phyloP scores from a whole-genome alignment of 345 rosid species.

The Turnera subulata region DNA sequence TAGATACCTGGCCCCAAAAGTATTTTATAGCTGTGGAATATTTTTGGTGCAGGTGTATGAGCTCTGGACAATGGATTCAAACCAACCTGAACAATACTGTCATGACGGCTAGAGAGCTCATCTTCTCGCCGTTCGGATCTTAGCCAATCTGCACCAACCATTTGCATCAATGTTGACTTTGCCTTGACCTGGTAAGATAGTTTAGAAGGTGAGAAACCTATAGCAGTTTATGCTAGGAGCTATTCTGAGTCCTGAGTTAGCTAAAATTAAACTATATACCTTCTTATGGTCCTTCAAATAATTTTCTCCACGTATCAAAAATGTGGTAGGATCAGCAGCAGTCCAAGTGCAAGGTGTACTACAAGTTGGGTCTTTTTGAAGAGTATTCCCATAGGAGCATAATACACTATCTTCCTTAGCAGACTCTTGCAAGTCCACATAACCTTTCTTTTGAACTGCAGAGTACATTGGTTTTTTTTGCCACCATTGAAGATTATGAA shows the following conservation, averaged over 20 bases:
- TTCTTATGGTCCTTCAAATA: constrained; percentile 63
- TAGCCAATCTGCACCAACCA: constrained; percentile 97
- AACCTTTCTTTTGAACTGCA: constrained; percentile 78
- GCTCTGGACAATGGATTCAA: not conserved
- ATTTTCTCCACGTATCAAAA: constrained; percentile 70
- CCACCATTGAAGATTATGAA: not conserved
- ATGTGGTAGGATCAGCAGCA: constrained; percentile 63
- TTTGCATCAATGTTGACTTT: constrained; percentile 61
- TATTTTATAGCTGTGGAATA: too few relatives aligned
- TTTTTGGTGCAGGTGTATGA: not conserved
- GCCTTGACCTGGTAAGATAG: constrained; percentile 56
- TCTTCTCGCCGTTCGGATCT: constrained; percentile 70
- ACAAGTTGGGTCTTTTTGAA: constrained; percentile 55
- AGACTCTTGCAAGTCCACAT: constrained; percentile 57
- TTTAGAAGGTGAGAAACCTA: not conserved
- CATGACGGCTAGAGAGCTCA: constrained; percentile 63
- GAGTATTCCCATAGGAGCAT: constrained; percentile 64
- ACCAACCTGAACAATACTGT: constrained; percentile 72
- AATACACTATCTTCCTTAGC: constrained; percentile 26
- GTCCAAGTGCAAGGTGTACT: constrained; percentile 71
- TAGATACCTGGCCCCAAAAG: too few relatives aligned
- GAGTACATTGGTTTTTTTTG: constrained; percentile 5
- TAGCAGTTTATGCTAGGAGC: not conserved
- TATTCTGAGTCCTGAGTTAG: not conserved
- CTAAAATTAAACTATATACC: constrained; percentile 34